phyloP scores from a whole-genome alignment of 179 eudicot genomes.

The Spergularia azorica region DNA sequence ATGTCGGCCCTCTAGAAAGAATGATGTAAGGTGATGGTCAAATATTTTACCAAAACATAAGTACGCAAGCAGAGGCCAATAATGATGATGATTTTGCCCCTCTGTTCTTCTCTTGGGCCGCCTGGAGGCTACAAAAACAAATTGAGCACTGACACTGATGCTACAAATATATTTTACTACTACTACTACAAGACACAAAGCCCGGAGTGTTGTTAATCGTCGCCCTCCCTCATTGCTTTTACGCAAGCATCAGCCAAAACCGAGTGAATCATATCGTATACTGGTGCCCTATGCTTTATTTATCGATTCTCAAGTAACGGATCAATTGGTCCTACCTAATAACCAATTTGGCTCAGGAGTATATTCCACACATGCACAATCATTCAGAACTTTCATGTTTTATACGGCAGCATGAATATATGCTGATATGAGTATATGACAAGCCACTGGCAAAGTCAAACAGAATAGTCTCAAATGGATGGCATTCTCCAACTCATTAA shows the following conservation, averaged over 20 bases:
- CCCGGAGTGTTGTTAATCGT: no score
- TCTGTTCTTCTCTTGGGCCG: slow-evolving; percentile 23
- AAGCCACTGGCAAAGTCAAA: not conserved
- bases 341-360: not conserved
- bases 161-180: no score
- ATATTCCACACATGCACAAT: not conserved
- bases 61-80: slow-evolving; percentile 16
- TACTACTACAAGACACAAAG: no score
- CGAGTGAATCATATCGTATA: no score
- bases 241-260: no score
- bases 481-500: not conserved
- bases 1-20: slow-evolving; percentile 34
- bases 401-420: not conserved
- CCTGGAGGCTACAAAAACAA: slow-evolving; percentile 30
- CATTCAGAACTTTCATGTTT: not conserved
- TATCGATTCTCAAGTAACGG: slow-evolving; percentile 9
- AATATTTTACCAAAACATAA: slow-evolving; percentile 3
- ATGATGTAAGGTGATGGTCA: slow-evolving; percentile 23
- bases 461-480: not conserved
- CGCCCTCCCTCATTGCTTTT: no score
- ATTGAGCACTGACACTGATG: not conserved
- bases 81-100: not conserved
- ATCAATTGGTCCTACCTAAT: slow-evolving; percentile 14
- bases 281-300: not conserved
- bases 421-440: not conserved